Base-by-base conservation (phyloP, 2,329 filamentous ascomycete species). In the Alternaria postmessia region DNA sequence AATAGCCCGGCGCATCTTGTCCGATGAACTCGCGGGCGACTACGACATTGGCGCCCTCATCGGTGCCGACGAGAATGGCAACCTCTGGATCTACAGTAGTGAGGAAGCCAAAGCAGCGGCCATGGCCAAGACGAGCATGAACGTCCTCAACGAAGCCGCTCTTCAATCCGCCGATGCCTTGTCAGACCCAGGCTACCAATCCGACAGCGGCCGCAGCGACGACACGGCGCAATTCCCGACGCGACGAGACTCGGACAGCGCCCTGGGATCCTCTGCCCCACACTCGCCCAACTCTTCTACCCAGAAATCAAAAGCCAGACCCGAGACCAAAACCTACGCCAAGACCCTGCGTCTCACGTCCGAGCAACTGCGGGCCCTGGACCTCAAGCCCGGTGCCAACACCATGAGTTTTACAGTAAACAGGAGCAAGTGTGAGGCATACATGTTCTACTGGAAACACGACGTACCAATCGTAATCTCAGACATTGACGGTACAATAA, bases 21-120 rank as follows among this genome's bases (percentile, higher is more conserved):
- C 93, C 0, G 93, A 99, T 75, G 94, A 98, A 79, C 81, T 98
- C 14, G 92, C 97, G 71, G 95, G 94, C 22, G 93, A 94, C 74
- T 97, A 97, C 77, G 95, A 99, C 75, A 96, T 99, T 70, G 95
- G 95, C 6, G 91, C 94, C 2, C 84, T 99, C 30, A 97, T 99
- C 70, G 95, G 94, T 12, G 94, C 95, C 44, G 95, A 99, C 74
- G 93, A 96, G 73, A 89, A 95, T 61, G 95, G 95, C 7, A 99
- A 99, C 72, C 84, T 99, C n/a, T 98, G 95, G 94, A 98, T 99
- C 67, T 99, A 99, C 81, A 95, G 93, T 80, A 98, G 94, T 71
- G 94, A 98, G 78, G 94, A 97, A 74, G 93, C 95, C 24, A 98
- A 97, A 75, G 91, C 95, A 71, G 91, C 91, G 7, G 94, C 94